Evolutionary conservation across 2,329 filamentous ascomycete genomes (phyloP).

Genomic region (Botrytis medusae): DNA sequence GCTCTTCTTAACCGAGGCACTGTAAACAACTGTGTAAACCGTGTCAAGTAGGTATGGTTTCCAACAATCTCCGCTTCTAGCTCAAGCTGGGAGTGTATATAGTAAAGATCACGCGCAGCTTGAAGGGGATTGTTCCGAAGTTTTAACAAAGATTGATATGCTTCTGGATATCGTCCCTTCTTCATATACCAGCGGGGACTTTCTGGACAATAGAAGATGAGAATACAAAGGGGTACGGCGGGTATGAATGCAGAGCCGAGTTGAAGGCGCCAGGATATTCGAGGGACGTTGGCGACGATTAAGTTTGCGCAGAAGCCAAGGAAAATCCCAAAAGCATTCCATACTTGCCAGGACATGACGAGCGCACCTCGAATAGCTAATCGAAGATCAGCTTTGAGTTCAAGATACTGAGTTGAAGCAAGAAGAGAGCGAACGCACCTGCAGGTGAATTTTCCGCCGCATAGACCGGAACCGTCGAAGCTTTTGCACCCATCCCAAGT

Average conservation of each 20-base stretch:
- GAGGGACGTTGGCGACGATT: constrained; percentile 57
- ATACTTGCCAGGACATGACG: constrained; percentile 54
- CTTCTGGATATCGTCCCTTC: constrained; percentile 54
- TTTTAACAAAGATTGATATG: constrained; percentile 55
- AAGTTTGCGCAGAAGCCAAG: constrained; percentile 67
- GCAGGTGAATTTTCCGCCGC: constrained; percentile 57
- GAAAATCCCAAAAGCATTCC: constrained; percentile 63
- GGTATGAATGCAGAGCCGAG: constrained; percentile 65
- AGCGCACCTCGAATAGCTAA: constrained; percentile 50
- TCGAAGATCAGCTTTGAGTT: neutral
- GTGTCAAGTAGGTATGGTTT: constrained; percentile 45
- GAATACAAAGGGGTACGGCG: constrained; percentile 57
- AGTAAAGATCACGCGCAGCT: constrained; percentile 62
- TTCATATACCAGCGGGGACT: constrained; percentile 67
- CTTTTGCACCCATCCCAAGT: constrained; percentile 60
- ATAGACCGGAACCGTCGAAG: constrained; percentile 51
- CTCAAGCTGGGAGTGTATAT: constrained; percentile 54
- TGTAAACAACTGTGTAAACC: constrained; percentile 66
- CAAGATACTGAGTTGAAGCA: too few relatives aligned
- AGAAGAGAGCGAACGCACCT: constrained; percentile 30
- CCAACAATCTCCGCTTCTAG: constrained; percentile 43
- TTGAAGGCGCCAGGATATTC: constrained; percentile 62
- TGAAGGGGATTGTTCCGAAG: constrained; percentile 60
- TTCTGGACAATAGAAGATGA: constrained; percentile 62
- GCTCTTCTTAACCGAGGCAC: constrained; percentile 69